Evolutionary conservation across 1,284 basidiomycete genomes (phyloP).

Genomic region (Agaricales sp.): DNA sequence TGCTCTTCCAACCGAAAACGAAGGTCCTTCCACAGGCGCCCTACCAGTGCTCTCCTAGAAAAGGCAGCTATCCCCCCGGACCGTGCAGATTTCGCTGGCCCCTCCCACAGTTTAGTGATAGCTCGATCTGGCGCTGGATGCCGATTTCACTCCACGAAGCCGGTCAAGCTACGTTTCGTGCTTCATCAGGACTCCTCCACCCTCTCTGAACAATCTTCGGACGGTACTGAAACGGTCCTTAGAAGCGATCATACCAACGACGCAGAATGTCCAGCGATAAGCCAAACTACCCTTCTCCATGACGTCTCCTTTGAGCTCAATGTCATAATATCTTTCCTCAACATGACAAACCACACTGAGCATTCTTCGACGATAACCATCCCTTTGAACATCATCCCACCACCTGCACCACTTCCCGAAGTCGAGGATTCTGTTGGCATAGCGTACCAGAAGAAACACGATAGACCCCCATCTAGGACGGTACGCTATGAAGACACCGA

Average conservation of each 20-base stretch:
- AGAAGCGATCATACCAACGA: constrained; percentile 21
- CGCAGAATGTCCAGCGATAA: constrained; percentile 60
- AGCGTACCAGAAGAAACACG: constrained; percentile 78
- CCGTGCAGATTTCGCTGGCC: too few relatives aligned
- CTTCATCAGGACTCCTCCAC: constrained; percentile 47
- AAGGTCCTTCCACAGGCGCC: background rate
- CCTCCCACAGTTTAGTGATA: constrained; percentile 40
- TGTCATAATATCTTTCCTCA: constrained; percentile 60
- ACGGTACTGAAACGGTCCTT: background rate
- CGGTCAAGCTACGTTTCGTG: constrained; percentile 61
- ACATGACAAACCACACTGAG: constrained; percentile 54
- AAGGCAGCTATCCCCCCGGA: constrained; percentile 33
- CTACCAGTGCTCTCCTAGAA: background rate
- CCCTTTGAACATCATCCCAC: constrained; percentile 60
- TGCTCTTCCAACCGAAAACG: background rate
- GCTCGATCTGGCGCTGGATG: constrained; percentile 72
- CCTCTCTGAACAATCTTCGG: background rate
- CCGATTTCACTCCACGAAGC: constrained; percentile 59
- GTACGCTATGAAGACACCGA: constrained; percentile 59
- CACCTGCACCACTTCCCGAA: constrained; percentile 64
- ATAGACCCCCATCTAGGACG: constrained; percentile 61
- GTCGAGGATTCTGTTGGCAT: constrained; percentile 57
- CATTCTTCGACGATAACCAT: constrained; percentile 48
- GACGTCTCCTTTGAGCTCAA: constrained; percentile 56
- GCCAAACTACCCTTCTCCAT: constrained; percentile 66